These are phyloP conservation scores for Gentiana straminea DNA, from an alignment of 257 asterid genomes.

Conservation along the genomic window DNA sequence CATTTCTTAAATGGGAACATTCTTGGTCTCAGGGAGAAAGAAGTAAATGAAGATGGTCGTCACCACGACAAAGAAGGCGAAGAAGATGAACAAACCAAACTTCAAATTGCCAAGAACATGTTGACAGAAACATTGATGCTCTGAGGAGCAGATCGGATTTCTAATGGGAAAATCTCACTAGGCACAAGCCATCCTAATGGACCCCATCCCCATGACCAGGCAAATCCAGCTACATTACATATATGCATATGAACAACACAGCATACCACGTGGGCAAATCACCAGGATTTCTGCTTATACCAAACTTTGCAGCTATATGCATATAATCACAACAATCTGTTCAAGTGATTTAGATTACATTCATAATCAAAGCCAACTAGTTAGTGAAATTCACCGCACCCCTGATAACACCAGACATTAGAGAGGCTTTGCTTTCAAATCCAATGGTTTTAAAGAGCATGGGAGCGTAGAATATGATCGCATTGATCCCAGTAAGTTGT, in stretches of 20 bases:
- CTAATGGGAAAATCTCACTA: too few species aligned
- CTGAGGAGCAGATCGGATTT: constrained; percentile 80
- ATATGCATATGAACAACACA: constrained; percentile 54
- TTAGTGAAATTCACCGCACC: constrained; percentile 47
- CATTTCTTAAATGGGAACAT: constrained; percentile 76
- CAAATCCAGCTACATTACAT: constrained; percentile 52
- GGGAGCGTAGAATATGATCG: constrained; percentile 75
- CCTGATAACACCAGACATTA: constrained; percentile 46
- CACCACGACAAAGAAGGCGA: constrained; percentile 41
- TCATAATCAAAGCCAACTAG: constrained; percentile 34
- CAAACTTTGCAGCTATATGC: constrained; percentile 49
- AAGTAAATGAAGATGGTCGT: constrained; percentile 49
- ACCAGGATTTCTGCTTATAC: constrained; percentile 40
- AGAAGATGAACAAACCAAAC: constrained; percentile 67
- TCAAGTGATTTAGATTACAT: neutral
- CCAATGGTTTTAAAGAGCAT: constrained; percentile 68
- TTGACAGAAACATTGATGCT: constrained; percentile 63
- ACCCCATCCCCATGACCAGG: constrained; percentile 71
- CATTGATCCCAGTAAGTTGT: constrained; percentile 76
- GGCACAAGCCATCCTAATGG: constrained; percentile 36
- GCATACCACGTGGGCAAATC: constrained; percentile 63
- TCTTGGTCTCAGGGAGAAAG: constrained; percentile 80
- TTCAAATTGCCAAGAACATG: constrained; percentile 71
- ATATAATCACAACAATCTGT: constrained; percentile 45
- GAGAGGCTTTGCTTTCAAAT: constrained; percentile 41